These are phyloP conservation scores for Pseudogymnoascus sp. DNA, from an alignment of 2,329 filamentous ascomycete genomes.

Conservation along the genomic window DNA sequence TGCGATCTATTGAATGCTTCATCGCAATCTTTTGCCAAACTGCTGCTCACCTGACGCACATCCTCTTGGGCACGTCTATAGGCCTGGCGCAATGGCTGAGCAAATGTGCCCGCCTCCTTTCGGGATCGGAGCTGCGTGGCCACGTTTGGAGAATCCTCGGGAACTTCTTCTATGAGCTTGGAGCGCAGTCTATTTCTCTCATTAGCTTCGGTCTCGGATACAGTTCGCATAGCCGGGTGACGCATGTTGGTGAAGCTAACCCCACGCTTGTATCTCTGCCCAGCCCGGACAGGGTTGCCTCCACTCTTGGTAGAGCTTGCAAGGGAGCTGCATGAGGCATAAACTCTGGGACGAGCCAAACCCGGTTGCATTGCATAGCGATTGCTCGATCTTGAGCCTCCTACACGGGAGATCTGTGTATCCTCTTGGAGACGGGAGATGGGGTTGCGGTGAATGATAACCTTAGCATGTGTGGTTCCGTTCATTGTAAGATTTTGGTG, in stretches of 20 bases:
- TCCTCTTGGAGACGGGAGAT: neutral
- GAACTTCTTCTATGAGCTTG: neutral
- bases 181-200: neutral
- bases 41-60: conserved; percentile 73
- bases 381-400: conserved; percentile 13
- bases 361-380: conserved; percentile 15
- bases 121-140: neutral
- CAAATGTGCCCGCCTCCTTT: neutral
- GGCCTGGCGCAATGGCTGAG: neutral
- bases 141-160: neutral
- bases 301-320: conserved; percentile 38
- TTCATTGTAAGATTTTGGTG: conserved; percentile 34
- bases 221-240: conserved; percentile 1
- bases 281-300: conserved; percentile 33
- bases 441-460: conserved; percentile 24
- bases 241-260: conserved; percentile 57
- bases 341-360: conserved; percentile 22
- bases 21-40: conserved; percentile 84
- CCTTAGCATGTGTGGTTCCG: conserved; percentile 17
- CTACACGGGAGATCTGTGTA: conserved; percentile 3
- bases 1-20: conserved; percentile 68
- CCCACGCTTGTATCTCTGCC: conserved; percentile 51
- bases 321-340: conserved; percentile 41
- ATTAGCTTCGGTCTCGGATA: neutral
- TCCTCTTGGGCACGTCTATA: conserved; percentile 48